phyloP scores from a whole-genome alignment of 2,329 filamentous ascomycete species.

The Monosporascus sp. region DNA sequence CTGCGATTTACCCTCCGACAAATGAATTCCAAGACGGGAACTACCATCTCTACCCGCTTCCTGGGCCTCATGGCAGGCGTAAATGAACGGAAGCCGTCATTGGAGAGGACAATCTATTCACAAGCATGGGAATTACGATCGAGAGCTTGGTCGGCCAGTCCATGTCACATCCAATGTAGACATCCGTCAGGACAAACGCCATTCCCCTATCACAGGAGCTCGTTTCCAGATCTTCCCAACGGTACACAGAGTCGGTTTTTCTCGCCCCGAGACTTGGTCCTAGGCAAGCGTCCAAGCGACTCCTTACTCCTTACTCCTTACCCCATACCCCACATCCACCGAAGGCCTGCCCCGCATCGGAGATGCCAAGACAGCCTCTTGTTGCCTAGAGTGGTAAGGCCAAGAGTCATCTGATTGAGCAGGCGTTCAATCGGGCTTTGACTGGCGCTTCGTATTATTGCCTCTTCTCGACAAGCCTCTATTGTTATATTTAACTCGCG shows the following conservation, averaged over 20 bases:
- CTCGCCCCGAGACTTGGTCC: background rate
- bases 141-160: background rate
- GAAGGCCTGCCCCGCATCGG: background rate
- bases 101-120: background rate
- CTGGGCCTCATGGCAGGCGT: background rate
- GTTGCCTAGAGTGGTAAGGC: background rate
- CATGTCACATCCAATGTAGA: background rate
- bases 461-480: no score
- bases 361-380: background rate
- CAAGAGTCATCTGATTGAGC: background rate
- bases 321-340: background rate
- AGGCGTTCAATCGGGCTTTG: background rate
- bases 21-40: background rate
- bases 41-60: background rate
- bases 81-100: background rate
- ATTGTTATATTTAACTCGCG: background rate
- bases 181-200: background rate
- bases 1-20: conserved; percentile 1
- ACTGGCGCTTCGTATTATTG: no score
- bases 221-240: background rate
- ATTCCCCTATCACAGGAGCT: background rate
- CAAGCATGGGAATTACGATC: background rate
- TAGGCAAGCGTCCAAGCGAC: background rate
- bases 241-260: background rate
- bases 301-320: background rate